Evolutionary conservation across 768 basidiomycete genomes (phyloP).

Genomic region (Daedaleopsis nitida): DNA sequence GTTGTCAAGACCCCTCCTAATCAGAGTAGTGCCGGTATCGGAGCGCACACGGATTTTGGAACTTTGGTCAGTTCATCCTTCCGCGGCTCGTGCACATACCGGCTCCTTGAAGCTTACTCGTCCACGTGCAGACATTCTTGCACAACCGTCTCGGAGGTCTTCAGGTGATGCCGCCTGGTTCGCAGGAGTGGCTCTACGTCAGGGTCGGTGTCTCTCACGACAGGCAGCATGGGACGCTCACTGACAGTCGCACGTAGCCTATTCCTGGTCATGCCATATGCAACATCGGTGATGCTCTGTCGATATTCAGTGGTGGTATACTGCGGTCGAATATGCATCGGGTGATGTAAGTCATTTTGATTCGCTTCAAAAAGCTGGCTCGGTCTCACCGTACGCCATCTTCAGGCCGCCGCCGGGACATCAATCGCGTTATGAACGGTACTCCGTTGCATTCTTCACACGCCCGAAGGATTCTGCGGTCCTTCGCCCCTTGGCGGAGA

Average conservation of each 20-base stretch:
- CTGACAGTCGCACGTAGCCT: slow-evolving; percentile 31
- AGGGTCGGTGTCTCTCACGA: slow-evolving; percentile 32
- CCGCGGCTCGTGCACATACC: slow-evolving; percentile 3
- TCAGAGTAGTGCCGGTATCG: slow-evolving; percentile 41
- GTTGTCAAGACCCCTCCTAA: slow-evolving; percentile 49
- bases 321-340: slow-evolving; percentile 46
- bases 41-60: slow-evolving; percentile 76
- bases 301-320: slow-evolving; percentile 48
- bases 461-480: slow-evolving; percentile 34
- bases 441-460: slow-evolving; percentile 40
- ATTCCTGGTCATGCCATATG: slow-evolving; percentile 47
- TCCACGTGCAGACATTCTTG: slow-evolving; percentile 34
- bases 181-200: slow-evolving; percentile 42
- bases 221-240: slow-evolving; percentile 3
- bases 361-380: background rate
- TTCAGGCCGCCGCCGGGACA: slow-evolving; percentile 41
- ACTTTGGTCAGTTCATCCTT: slow-evolving; percentile 51
- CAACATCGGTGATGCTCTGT: slow-evolving; percentile 48
- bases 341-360: slow-evolving; percentile 36
- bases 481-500: slow-evolving; percentile 30
- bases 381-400: background rate
- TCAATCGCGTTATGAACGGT: slow-evolving; percentile 34
- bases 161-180: slow-evolving; percentile 44
- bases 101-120: slow-evolving; percentile 4
- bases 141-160: slow-evolving; percentile 48